Evolutionary conservation across 2,329 filamentous ascomycete species (phyloP), one percentile per base, ranked within the genome.

Genomic region (Paracorniculantispora psalliotae): DNA sequence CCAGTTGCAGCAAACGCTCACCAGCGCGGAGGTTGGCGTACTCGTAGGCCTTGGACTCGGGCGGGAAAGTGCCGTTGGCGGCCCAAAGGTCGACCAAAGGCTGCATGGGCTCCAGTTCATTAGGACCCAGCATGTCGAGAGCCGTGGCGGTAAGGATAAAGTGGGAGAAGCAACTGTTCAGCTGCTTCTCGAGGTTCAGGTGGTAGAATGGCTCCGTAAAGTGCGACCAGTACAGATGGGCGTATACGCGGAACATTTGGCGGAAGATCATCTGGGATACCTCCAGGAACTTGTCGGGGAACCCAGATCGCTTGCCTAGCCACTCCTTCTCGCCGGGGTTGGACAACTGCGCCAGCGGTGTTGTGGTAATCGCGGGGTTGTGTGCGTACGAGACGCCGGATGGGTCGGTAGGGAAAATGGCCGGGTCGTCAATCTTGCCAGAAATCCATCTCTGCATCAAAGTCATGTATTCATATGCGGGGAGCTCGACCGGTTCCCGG

Each of bases 171-270:
- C 89, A 92, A 72, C 89, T 92, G 79, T 94, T 94, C 62, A 93
- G 81, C 67, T 91, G 88, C 71, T 92, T 89, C 72, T 89, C 87
- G 10, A 89, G 78, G 76, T 90, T 91, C 64, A 93, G 81, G 72
- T 92, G 88, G 75, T 91, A 93, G 74, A 92, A 91, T 5, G 89
- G 89, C 65, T 91, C 89, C 61, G 87, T 78, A 74, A 91, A 99
- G 75, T 99, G 94, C 59, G 92, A 91, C 83, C 96, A 97, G 80
- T 99, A 99, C 62, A 99, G 86, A 75, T 99, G 94, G 50, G 94
- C 89, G 71, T 99, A 99, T 66, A 97, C 93, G 61, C 94, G 90
- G 81, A 99, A 97, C 89, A 99, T 97, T 76, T 97, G 94, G 67
- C 92, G 89, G 79, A 97, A 93, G 68, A 97, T 94, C 64, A 88